These are phyloP conservation scores for Magnolia sinica DNA, from an alignment of 164 flowering plant species.

Conservation along the genomic window DNA sequence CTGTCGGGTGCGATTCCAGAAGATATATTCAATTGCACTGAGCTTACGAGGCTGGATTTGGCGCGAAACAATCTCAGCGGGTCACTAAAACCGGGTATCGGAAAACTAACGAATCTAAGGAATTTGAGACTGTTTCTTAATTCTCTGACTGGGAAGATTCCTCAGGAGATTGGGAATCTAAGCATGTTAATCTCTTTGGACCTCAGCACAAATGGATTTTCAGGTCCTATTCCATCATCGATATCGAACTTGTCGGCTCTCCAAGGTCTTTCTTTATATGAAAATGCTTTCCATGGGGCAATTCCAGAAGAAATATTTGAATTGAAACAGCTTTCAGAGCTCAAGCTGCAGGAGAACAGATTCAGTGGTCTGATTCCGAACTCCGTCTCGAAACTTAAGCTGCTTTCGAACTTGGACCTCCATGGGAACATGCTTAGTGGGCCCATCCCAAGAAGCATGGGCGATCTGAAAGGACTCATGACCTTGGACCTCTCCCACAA, in stretches of 20 bases:
- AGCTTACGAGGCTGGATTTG: conserved; percentile 37
- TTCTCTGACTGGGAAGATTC: conserved; percentile 44
- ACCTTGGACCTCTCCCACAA: conserved; percentile 69
- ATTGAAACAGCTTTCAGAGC: conserved; percentile 42
- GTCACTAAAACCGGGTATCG: conserved; percentile 31
- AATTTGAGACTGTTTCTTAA: conserved; percentile 25
- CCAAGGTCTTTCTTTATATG: conserved; percentile 51
- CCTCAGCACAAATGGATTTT: conserved; percentile 34
- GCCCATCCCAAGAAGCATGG: conserved; percentile 53
- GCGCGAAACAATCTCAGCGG: conserved; percentile 44
- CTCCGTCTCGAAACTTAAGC: conserved; percentile 45
- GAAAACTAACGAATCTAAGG: conserved; percentile 35
- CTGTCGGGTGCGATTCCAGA: conserved; percentile 64
- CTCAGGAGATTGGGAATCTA: conserved; percentile 50
- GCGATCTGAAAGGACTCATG: conserved; percentile 32
- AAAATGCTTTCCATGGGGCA: conserved; percentile 54
- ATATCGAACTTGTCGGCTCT: conserved; percentile 51
- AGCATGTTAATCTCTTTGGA: conserved; percentile 28
- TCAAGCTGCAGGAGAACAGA: conserved; percentile 45
- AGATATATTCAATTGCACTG: conserved; percentile 61
- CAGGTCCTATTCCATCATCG: conserved; percentile 46
- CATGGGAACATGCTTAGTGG: conserved; percentile 61
- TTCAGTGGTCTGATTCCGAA: conserved; percentile 59
- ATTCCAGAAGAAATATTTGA: conserved; percentile 45
- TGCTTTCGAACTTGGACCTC: conserved; percentile 54